Percentiles rank a stretch among this genome's conserved stretches.
phyloP scores from a whole-genome alignment of 2,329 filamentous ascomycete genomes.

The Seiridium cupressi region DNA sequence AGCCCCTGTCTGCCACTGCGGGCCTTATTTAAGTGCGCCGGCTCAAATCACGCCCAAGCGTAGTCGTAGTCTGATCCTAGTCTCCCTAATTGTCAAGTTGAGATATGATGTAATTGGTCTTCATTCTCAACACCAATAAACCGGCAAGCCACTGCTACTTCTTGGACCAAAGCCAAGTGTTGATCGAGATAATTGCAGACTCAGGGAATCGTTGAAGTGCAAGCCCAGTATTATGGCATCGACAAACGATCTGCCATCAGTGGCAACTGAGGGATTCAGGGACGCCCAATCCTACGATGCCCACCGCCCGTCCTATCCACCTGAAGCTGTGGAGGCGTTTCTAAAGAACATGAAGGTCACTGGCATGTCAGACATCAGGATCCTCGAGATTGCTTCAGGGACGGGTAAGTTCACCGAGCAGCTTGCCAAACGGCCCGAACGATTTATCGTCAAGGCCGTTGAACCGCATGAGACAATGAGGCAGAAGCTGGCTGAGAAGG shows the following conservation, averaged over 20 bases:
- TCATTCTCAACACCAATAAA: too few species aligned
- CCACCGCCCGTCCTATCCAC: conserved; percentile 66
- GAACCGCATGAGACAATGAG: conserved; percentile 69
- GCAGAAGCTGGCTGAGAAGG: conserved; percentile 56
- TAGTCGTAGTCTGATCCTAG: not conserved
- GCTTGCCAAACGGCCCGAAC: conserved; percentile 57
- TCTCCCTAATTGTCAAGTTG: not conserved
- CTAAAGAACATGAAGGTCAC: conserved; percentile 53
- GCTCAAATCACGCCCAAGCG: not conserved
- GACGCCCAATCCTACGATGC: conserved; percentile 64
- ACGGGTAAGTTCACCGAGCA: conserved; percentile 70
- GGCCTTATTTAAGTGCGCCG: too few species aligned
- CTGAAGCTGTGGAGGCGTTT: conserved; percentile 55
- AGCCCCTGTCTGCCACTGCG: too few species aligned
- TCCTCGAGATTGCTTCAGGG: conserved; percentile 66
- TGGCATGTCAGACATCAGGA: conserved; percentile 40
- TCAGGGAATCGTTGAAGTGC: too few species aligned
- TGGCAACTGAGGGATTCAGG: conserved; percentile 62
- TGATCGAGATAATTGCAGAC: too few species aligned
- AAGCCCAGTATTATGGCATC: not conserved
- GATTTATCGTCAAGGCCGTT: conserved; percentile 59
- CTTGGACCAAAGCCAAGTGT: too few species aligned
- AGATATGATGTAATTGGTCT: conserved; percentile 5
- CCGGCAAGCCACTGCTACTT: not conserved
- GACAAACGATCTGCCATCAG: conserved; percentile 16